These are phyloP conservation scores for Diaporthe amygdali DNA, from an alignment of 2,329 filamentous ascomycete species.

Conservation along the genomic window DNA sequence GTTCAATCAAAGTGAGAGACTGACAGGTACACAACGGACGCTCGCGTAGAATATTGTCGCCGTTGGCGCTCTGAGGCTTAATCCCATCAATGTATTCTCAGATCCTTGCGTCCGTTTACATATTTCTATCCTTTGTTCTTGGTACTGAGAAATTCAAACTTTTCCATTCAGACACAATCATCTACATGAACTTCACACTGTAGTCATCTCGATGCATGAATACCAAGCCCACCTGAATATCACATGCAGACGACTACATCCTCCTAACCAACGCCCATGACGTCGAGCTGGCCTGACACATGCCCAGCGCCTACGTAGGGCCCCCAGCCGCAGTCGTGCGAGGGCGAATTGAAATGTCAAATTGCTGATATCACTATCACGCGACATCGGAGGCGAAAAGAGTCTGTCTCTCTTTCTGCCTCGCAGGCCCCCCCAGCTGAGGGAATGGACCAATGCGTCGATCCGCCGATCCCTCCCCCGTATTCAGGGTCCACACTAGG, in stretches of 20 bases:
- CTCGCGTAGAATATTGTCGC: no score
- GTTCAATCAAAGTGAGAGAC: no score
- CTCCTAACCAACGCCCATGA: slow-evolving; percentile 2
- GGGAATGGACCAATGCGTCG: background rate
- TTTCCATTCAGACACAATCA: no score
- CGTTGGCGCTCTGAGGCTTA: no score
- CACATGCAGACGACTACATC: background rate
- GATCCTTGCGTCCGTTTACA: no score
- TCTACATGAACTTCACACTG: background rate
- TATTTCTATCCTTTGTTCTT: no score
- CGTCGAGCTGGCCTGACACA: slow-evolving; percentile 12
- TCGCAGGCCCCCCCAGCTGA: background rate
- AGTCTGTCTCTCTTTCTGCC: background rate
- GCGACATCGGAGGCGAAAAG: background rate
- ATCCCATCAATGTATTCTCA: no score
- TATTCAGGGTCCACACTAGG: slow-evolving; percentile 23
- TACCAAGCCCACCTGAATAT: background rate
- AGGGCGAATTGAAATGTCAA: background rate
- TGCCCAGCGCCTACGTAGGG: background rate
- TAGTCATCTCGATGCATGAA: background rate
- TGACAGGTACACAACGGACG: no score
- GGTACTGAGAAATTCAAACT: no score
- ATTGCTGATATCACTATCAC: slow-evolving; percentile 19
- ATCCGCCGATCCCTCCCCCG: slow-evolving; percentile 19
- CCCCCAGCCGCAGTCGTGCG: background rate